These are phyloP conservation scores for Eucalyptus sideroxylon DNA, from an alignment of 345 rosid species.

Conservation along the genomic window DNA sequence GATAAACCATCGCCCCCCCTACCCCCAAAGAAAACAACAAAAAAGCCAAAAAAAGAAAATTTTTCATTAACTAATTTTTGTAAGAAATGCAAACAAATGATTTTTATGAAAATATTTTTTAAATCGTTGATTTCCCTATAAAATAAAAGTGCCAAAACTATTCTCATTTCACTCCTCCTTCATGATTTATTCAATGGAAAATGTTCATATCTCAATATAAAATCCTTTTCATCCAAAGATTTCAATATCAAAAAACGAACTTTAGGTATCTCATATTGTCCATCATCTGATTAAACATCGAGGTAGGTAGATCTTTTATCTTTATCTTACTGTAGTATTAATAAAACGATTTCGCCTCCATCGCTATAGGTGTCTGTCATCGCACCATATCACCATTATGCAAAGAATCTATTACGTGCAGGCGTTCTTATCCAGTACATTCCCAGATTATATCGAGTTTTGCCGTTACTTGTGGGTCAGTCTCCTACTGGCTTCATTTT, in stretches of 20 bases:
- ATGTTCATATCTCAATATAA: neutral
- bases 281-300: neutral
- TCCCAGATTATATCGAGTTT: too few species aligned
- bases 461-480: too few species aligned
- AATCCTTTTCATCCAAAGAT: neutral
- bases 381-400: neutral
- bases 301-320: neutral
- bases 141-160: rapidly evolving
- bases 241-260: neutral
- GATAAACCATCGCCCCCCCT: too few species aligned
- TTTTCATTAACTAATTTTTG: neutral
- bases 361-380: neutral
- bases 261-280: neutral
- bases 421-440: too few species aligned
- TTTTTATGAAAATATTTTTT: neutral
- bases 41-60: neutral
- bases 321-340: neutral
- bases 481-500: too few species aligned
- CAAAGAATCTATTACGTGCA: too few species aligned
- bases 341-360: neutral
- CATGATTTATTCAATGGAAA: neutral
- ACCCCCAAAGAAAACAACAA: too few species aligned
- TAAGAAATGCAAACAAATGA: neutral
- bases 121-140: neutral
- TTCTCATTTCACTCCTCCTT: neutral